Base-by-base conservation (phyloP, 768 basidiomycete species). In the Infundibulicybe gibba region DNA sequence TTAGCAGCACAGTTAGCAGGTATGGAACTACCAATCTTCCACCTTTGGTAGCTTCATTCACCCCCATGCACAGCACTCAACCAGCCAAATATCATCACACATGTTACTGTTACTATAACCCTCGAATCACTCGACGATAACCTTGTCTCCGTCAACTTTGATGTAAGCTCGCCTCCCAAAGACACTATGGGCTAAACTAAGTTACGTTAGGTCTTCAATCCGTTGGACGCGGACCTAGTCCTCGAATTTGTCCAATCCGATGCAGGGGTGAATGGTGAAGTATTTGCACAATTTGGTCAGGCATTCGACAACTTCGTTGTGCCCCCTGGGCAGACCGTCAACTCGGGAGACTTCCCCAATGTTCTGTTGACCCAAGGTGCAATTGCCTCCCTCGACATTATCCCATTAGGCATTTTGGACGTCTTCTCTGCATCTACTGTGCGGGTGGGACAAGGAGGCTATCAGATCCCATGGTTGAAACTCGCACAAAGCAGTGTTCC, bases 391-490 rank as follows among this genome's bases (percentile, higher is more conserved):
- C 68, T 88, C 3, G 69, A 50, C 4, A 83, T 87, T 49, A 75
- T 86, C 37, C 75, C 81, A 0, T 59, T 75, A 13, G 75, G 70
- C 9, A 56, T 64, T 32, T 65, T 87, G 45, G 85, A 88, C 50
- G 63, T 87, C 16, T 63, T 64, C 31, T 65, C 77, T 2, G 75
- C 69, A 11, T 61, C 67, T 17, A 84, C 82, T 2, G 60, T 70
- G 15, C 61, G 65, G 38, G 65, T 80, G 10, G 81, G 76, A 3
- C 54, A 64, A 12, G 72, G 74, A 15, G 82, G 83, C 14, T 87
- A 87, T 54, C 66, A 69, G 48, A 60, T 86, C 37, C 85, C 85
- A 10, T 87, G 82, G 83, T 61, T 87, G 50, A 73, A 84, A 43
- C 66, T 86, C 42, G 60, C 66, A 31, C 81, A 85, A 59, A 63